phyloP scores from a whole-genome alignment of 2,329 filamentous ascomycete species.

The Hysterium pulicare region DNA sequence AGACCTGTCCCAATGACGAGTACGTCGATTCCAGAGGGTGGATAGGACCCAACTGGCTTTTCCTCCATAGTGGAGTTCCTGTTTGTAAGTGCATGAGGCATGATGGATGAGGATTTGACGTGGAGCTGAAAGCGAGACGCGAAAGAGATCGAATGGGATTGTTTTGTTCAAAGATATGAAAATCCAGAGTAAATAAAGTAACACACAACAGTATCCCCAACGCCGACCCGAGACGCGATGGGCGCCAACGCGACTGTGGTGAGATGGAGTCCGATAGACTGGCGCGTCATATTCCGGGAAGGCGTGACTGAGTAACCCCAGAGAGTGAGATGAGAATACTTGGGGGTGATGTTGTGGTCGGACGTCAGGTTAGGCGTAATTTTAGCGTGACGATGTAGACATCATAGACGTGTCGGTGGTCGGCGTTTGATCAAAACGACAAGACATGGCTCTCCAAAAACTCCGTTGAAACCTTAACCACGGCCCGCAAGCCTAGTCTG shows the following conservation, averaged over 20 bases:
- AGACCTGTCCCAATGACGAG: constrained; percentile 39
- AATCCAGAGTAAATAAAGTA: not conserved
- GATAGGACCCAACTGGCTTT: constrained; percentile 53
- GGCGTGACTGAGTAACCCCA: too few relatives aligned
- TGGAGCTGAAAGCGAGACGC: constrained; percentile 34
- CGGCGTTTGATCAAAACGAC: not conserved
- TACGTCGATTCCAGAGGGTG: constrained; percentile 39
- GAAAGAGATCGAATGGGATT: not conserved
- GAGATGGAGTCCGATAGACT: not conserved
- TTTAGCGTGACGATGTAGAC: too few relatives aligned
- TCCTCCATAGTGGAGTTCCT: constrained; percentile 46
- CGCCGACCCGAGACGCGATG: not conserved
- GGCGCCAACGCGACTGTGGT: not conserved
- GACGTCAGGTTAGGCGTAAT: too few relatives aligned
- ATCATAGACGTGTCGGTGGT: not conserved
- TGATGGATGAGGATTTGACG: constrained; percentile 12
- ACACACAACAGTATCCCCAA: not conserved
- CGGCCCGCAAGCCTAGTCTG: too few relatives aligned
- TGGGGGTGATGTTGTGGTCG: too few relatives aligned
- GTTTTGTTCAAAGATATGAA: not conserved
- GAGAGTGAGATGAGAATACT: too few relatives aligned
- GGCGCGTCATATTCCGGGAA: too few relatives aligned
- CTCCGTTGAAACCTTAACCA: too few relatives aligned
- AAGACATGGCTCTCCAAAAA: too few relatives aligned
- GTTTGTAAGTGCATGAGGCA: constrained; percentile 43